Base-by-base conservation (phyloP, 768 basidiomycete genomes). In the Phlebiopsis gigantea region DNA sequence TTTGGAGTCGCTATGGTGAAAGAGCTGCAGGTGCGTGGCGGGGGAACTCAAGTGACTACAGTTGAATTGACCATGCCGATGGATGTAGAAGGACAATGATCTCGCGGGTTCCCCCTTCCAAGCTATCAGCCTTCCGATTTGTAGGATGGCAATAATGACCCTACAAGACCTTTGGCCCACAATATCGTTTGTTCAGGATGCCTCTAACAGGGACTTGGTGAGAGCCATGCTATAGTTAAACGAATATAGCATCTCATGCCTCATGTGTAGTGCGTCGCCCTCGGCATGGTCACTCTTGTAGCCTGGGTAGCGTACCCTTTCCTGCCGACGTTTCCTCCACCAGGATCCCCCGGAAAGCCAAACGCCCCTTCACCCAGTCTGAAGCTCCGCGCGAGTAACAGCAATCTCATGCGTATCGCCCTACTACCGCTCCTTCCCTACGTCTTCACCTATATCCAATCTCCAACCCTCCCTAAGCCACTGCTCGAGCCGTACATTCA, bases 401-500 rank as follows among this genome's bases (percentile, higher is more conserved):
- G 29, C 12, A 55, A 34, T n/a, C 29, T 55, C 9, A 22, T 41
- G 43, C 59, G 57, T 29, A 47, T 55, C 17, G 29, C 63, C 4
- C 19, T 67, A 12, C 61, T 64, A 22, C 65, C 64, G 1, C 31
- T 69, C 26, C 25, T 68, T 5, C 60, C 79, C 61, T 72, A 74
- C 57, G 64, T 72, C 41, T 61, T 69, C 71, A 34, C 70, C 70
- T 24, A 60, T 65, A 59, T 85, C n/a, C 71, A 68, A 21, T 80
- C 83, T 47, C 85, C 84, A 9, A 77, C 82, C 17, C 77, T 88
- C 30, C 78, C 77, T 1, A 78, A 80, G 65, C 84, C 82, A 34
- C 68, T 83, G 15, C 57, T 63, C 25, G 68, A 74, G 55, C 75
- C 81, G 4, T 84, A 80, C 63, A 72, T 68, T 26, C 82, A 80